Base-by-base conservation (phyloP, 208 protist genomes). In the Acanthamoeba quina region DNA sequence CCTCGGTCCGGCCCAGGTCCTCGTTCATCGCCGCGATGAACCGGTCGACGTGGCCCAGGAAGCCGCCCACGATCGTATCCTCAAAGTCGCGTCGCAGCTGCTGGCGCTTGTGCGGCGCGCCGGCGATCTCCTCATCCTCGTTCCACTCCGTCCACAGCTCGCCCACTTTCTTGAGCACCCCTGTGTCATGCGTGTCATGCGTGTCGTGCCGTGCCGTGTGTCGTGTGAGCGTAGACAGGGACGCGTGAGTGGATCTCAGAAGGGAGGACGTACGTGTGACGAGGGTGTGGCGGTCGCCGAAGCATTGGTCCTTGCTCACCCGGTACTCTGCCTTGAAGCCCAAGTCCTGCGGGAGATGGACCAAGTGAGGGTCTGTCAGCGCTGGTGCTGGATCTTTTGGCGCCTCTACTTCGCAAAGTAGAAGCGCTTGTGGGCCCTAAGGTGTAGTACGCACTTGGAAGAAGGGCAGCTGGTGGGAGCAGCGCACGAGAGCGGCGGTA, bases 131-230 rank as follows among this genome's bases (percentile, higher is more conserved):
- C 6, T 49, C 44, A 26, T 83, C 74, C 21, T 24, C 24, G 3
- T 31, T 83, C 74, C 74, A 83, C 29, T 83, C 74, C 21, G 26
- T 24, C 74, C 74, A 83, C 74, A 83, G 44, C 41, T 83, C 74
- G 21, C 44, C 74, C 47, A 56, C 41, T 11, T 26, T 9, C 44
- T 56, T 83, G 10, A 83, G 34, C 41, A 83, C 37, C 6, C 74
- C 74, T 83, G 47, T 44, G 68, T 17, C 0, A 1, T 19, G 24
- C 66, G 26, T 13, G 11, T 19, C 11, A 4, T 10, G 11, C 49
- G 15, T 11, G 49, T 13, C 49, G 49, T 15, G 15, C 7, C 49
- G 49, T 54, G 52, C 9, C 49, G 49, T 17, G 49, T 54, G 13
- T 54, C 17, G 52, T 19, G 52, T 56, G 15, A 56, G 52, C 17